phyloP scores from a whole-genome alignment of 441 rosid genomes.

The Isatis lusitanica region DNA sequence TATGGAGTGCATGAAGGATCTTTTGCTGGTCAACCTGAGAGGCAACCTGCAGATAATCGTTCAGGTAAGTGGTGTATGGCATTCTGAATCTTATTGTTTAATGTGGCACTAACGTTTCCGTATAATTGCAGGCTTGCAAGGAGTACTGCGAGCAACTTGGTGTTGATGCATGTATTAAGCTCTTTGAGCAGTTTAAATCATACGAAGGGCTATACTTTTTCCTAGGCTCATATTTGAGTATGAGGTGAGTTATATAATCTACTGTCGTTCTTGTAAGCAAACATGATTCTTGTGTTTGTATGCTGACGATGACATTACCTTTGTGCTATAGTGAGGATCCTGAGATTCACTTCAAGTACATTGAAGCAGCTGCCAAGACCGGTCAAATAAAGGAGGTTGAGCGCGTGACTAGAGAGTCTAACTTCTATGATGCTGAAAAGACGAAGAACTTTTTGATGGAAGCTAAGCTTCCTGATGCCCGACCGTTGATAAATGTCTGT shows the following conservation, averaged over 20 bases:
- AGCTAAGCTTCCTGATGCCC: conserved; percentile 96
- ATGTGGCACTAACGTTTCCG: conserved; percentile 22
- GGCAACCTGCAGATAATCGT: conserved; percentile 94
- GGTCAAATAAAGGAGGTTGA: conserved; percentile 99
- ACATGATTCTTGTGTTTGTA: conserved; percentile 11
- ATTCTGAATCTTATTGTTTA: conserved; percentile 11
- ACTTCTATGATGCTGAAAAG: conserved; percentile 93
- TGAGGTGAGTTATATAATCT: conserved; percentile 56
- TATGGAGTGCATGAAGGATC: conserved; percentile 97
- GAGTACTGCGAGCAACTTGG: conserved; percentile 98
- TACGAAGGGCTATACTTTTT: conserved; percentile 98
- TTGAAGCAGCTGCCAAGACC: conserved; percentile 95
- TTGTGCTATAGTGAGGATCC: conserved; percentile 93
- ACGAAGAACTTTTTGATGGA: conserved; percentile 95
- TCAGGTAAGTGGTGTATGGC: conserved; percentile 52
- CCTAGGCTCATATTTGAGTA: conserved; percentile 93
- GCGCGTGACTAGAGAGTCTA: conserved; percentile 96
- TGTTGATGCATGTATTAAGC: conserved; percentile 86
- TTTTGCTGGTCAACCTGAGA: conserved; percentile 73
- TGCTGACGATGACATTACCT: conserved; percentile 14
- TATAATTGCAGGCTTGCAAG: conserved; percentile 72
- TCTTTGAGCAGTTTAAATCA: conserved; percentile 98
- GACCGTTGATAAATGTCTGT: conserved; percentile 93
- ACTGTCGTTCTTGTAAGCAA: conserved; percentile 19
- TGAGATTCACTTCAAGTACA: conserved; percentile 91